Conservation (phyloP, 768 basidiomycete species). For the Phallus indusiatus region DNA sequence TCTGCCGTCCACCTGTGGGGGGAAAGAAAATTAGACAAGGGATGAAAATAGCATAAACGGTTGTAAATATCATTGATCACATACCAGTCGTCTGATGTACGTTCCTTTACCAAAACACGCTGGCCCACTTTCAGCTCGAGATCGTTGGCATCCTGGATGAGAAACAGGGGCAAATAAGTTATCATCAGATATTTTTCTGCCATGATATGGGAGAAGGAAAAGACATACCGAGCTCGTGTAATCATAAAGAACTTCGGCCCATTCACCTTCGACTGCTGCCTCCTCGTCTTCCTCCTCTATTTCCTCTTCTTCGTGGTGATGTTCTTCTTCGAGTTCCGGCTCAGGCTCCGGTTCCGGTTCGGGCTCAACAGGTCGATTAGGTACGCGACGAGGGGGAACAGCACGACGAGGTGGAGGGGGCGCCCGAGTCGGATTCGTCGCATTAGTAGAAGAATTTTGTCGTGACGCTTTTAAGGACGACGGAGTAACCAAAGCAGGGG, state of each 20-base stretch:
- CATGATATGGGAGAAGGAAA: not conserved
- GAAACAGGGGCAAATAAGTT: not conserved
- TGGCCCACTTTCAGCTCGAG: slow-evolving; percentile 47
- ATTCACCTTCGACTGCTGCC: slow-evolving; percentile 44
- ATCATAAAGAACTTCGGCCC: slow-evolving; percentile 73
- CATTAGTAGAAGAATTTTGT: not conserved
- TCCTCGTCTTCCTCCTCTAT: slow-evolving; percentile 12
- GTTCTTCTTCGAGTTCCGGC: slow-evolving; percentile 24
- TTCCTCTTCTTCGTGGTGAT: not conserved
- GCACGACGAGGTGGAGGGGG: slow-evolving; percentile 31
- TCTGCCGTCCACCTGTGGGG: slow-evolving; percentile 59
- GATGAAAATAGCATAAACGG: too few relatives aligned
- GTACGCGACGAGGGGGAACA: slow-evolving; percentile 36
- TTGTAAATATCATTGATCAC: slow-evolving; percentile 17
- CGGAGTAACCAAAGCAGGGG: not conserved
- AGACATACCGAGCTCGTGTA: slow-evolving; percentile 52
- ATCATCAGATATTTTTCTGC: not conserved
- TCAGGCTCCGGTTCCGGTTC: slow-evolving; percentile 25
- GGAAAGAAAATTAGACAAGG: too few relatives aligned
- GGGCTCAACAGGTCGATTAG: slow-evolving; percentile 17
- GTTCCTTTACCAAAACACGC: slow-evolving; percentile 53
- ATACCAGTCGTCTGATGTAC: slow-evolving; percentile 70
- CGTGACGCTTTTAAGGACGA: not conserved
- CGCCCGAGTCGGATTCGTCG: slow-evolving; percentile 15
- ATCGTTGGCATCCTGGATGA: slow-evolving; percentile 56